These are phyloP conservation scores for Lathyrus sativus DNA, from an alignment of 306 rosid species.

Conservation along the genomic window DNA sequence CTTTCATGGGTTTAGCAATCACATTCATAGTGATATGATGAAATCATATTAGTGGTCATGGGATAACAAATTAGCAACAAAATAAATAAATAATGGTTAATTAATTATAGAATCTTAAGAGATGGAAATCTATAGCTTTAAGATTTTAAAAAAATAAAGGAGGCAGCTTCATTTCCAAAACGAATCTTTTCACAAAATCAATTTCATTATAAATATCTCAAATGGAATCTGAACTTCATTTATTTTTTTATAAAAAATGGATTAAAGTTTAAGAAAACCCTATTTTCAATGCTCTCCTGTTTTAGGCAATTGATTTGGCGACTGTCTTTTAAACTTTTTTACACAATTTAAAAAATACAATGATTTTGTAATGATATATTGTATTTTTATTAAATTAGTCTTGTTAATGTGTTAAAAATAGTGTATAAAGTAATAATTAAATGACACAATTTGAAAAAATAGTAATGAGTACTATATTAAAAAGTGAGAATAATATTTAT, in stretches of 20 bases:
- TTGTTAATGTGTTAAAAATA: too few species aligned
- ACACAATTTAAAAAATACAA: too few species aligned
- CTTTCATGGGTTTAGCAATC: background rate
- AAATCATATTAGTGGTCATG: background rate
- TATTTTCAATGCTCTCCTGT: too few species aligned
- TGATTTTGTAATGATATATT: too few species aligned
- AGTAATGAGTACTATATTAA: too few species aligned
- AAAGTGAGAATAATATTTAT: too few species aligned
- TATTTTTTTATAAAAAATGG: background rate
- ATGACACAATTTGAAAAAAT: too few species aligned
- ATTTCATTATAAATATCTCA: background rate
- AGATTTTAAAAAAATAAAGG: background rate
- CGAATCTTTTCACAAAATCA: background rate
- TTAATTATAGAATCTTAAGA: background rate
- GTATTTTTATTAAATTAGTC: too few species aligned
- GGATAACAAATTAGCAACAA: background rate
- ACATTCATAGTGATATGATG: background rate
- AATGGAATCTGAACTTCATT: background rate
- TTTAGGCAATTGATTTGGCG: too few species aligned
- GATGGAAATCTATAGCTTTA: background rate
- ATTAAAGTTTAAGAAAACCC: background rate
- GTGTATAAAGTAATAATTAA: too few species aligned
- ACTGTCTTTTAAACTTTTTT: too few species aligned
- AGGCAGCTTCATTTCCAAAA: background rate
- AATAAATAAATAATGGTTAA: background rate